Evolutionary conservation across 192 early-diverging fungal species (phyloP).

Genomic region (Backusella morwellensis): DNA sequence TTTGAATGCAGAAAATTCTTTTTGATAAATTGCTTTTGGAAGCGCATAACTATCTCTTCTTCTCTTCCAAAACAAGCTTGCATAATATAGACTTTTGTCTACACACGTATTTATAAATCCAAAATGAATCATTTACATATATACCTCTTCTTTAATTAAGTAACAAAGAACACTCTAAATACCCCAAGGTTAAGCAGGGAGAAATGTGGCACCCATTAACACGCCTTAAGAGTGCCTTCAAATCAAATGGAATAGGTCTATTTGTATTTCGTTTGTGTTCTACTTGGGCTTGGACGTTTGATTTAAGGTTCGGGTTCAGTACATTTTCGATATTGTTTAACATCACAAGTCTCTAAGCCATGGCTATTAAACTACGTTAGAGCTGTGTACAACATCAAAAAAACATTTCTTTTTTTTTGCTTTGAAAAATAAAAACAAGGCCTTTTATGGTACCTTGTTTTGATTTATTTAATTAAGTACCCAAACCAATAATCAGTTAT

Average conservation of each 20-base stretch:
- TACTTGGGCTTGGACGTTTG: background rate
- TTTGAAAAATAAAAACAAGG: background rate
- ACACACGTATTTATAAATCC: too few species aligned
- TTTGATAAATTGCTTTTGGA: background rate
- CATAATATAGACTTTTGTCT: background rate
- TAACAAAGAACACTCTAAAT: too few species aligned
- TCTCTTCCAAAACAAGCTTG: background rate
- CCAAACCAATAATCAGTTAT: background rate
- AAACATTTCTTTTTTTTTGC: background rate
- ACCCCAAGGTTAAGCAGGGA: too few species aligned
- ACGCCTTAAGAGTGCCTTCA: background rate
- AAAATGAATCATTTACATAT: too few species aligned
- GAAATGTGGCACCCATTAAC: background rate
- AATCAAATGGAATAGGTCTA: background rate
- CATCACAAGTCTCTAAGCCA: too few species aligned
- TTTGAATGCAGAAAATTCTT: background rate
- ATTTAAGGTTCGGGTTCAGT: background rate
- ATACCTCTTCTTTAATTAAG: too few species aligned
- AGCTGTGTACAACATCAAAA: background rate
- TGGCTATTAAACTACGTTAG: background rate
- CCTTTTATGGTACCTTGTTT: slow-evolving; percentile 2
- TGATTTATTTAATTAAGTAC: background rate
- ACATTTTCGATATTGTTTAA: background rate
- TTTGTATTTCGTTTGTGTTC: too few species aligned
- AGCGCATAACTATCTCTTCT: background rate